Evolutionary conservation across 2,329 filamentous ascomycete species (phyloP), one percentile per base, ranked within the genome.

Genomic region (Cladophialophora bantiana): DNA sequence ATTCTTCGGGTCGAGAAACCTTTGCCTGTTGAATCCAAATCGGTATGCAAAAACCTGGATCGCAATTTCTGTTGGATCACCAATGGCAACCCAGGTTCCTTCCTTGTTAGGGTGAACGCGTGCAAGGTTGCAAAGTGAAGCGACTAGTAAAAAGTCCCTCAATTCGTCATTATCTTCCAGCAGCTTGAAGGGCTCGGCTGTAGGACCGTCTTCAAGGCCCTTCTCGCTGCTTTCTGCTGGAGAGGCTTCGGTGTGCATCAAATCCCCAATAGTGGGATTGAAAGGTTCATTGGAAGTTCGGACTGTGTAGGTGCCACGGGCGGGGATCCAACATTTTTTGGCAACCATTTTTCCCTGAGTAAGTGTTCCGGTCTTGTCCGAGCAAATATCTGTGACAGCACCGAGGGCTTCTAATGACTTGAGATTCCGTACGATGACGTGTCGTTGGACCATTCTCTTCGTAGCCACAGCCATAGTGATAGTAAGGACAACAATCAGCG

Each of bases 31-130:
- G 83, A 86, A 87, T 63, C 86, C 80, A 74, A 92, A 92, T 12
- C 90, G 86, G 50, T 85, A 86, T 7, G 89, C 88, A 74, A 92
- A 91, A 0, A 92, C 90, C 71, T 92, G 89, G 54, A 92, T 90
- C 1, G 90, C 89, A 67, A 92, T 90, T 72, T 92, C 90, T 0
- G 89, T 91, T 0, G 88, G 88, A 70, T 90, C 88, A 50, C 88
- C 89, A 56, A 87, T 85, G 34, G 86, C 87, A 63, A 86, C 82
- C 89, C 89, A 91, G 61, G 83, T 78, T 2, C 81, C 78, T 18
- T 82, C 77, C 13, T 86, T 79, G 12, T 79, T 80, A 68, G 86
- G 80, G 68, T 88, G 84, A 3, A 91, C 84, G 38, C 84, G 84
- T 1, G 89, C 88, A 26, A 91, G 79, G 71, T 91, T 91, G 48